Evolutionary conservation across 2,329 filamentous ascomycete genomes (phyloP), one percentile per base, ranked within the genome.

Genomic region (Colletotrichum tamarilloi): DNA sequence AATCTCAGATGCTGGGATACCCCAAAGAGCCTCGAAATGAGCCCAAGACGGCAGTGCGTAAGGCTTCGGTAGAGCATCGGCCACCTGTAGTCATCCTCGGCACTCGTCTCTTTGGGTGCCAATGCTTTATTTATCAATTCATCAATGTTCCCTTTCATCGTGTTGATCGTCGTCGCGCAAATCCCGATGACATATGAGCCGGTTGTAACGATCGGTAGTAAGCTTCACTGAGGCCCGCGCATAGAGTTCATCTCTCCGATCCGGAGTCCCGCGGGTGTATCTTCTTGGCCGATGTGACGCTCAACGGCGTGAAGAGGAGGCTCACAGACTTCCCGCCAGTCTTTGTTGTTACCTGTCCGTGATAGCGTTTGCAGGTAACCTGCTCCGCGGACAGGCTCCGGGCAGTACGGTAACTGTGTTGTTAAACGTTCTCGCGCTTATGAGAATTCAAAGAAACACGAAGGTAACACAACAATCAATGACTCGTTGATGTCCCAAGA

Each of bases 251-350:
- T 67, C 42, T 42, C 46, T 35, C 35, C 35, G 67, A 68, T 52
- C 60, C 60, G 60, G 57, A 42, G 16, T 38, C 32, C 59, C 22
- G 35, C 59, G 59, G 8, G 59, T 49, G 52, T 42, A 63, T 56
- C 26, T 9, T 53, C 42, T 62, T 24, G 56, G 58, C 67, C 49
- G 67, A 68, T 57, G 49, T 35, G 35, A 57, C 59, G 16, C 46
- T 26, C 24, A 49, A 53, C 26, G 24, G 67, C 32, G 56, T 14
- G 32, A 22, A 19, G 49, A 35, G 30, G 16, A 28, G 30, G 49
- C 59, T 64, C 14, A 35, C 67, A 22, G 62, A 55, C 62, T 30
- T 49, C 22, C 53, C 22, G 38, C 38, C n/a, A 42, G 30, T 69
- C 35, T 38, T 6, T 52, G 57, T 9, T 22, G n/a, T n/a, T n/a